phyloP scores from a whole-genome alignment of 805 yeast genomes.

The Yamadazyma scolyti region DNA sequence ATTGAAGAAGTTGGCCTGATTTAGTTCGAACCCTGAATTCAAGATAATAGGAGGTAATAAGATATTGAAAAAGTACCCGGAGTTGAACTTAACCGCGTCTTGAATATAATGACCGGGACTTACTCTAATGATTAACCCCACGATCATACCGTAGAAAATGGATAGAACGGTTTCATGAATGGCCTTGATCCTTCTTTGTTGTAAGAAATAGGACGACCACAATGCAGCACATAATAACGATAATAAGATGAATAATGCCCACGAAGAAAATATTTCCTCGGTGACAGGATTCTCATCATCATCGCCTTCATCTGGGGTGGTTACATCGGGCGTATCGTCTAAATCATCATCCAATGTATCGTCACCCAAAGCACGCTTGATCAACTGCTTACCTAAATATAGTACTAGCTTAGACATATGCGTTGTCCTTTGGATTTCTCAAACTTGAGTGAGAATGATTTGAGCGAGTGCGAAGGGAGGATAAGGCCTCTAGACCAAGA shows the following conservation, averaged over 20 bases:
- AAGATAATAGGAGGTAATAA: slow-evolving; percentile 93
- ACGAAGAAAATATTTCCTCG: slow-evolving; percentile 93
- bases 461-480: no score
- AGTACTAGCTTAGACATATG: slow-evolving; percentile 27
- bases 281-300: slow-evolving; percentile 77
- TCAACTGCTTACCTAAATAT: slow-evolving; percentile 21
- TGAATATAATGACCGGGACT: slow-evolving; percentile 97
- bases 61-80: slow-evolving; percentile 90
- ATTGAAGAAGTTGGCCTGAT: slow-evolving; percentile 91
- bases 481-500: no score
- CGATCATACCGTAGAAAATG: slow-evolving; percentile 94
- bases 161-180: slow-evolving; percentile 97
- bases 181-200: slow-evolving; percentile 87
- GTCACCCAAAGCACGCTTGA: slow-evolving; percentile 26
- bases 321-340: slow-evolving; percentile 35
- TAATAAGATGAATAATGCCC: slow-evolving; percentile 91
- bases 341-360: slow-evolving; percentile 26
- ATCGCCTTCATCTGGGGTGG: slow-evolving; percentile 47
- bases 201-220: slow-evolving; percentile 93
- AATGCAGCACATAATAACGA: slow-evolving; percentile 80
- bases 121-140: slow-evolving; percentile 84
- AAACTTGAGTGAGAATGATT: no score
- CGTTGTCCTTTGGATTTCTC: no score
- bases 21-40: slow-evolving; percentile 94
- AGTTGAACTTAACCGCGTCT: slow-evolving; percentile 92